These are phyloP conservation scores for Tulasnella sp. DNA, from an alignment of 768 basidiomycete genomes.

Conservation along the genomic window DNA sequence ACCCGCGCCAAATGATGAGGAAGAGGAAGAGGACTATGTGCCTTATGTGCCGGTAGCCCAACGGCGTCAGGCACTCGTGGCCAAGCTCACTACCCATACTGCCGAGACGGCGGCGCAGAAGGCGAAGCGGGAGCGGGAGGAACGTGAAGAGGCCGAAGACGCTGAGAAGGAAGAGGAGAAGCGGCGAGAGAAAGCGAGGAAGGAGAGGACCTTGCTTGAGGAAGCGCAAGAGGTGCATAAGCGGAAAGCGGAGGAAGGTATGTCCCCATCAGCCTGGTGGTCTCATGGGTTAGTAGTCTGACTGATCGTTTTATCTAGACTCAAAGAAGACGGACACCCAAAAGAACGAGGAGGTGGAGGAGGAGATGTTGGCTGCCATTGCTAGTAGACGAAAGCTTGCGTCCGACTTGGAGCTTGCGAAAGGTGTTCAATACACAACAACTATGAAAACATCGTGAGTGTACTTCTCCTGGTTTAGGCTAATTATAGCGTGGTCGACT, in stretches of 20 bases:
- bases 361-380: slow-evolving; percentile 83
- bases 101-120: slow-evolving; percentile 41
- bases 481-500: neutral
- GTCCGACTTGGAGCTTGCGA: slow-evolving; percentile 84
- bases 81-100: slow-evolving; percentile 53
- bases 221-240: slow-evolving; percentile 94
- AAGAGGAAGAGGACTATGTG: slow-evolving; percentile 52
- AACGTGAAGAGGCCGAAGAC: slow-evolving; percentile 45
- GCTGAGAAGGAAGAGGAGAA: slow-evolving; percentile 70
- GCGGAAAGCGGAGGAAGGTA: slow-evolving; percentile 71
- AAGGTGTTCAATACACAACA: slow-evolving; percentile 86
- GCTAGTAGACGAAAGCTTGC: slow-evolving; percentile 83
- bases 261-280: slow-evolving; percentile 16
- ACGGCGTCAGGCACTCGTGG: slow-evolving; percentile 68
- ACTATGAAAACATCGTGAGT: slow-evolving; percentile 69
- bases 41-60: slow-evolving; percentile 84
- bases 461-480: neutral
- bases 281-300: neutral
- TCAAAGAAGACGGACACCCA: slow-evolving; percentile 80
- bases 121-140: slow-evolving; percentile 40
- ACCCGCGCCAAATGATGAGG: slow-evolving; percentile 18
- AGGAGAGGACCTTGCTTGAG: slow-evolving; percentile 75
- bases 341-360: slow-evolving; percentile 79
- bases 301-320: slow-evolving; percentile 35
- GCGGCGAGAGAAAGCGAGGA: slow-evolving; percentile 59